Conservation (phyloP, 1,284 basidiomycete species). For the Somion occarium region DNA sequence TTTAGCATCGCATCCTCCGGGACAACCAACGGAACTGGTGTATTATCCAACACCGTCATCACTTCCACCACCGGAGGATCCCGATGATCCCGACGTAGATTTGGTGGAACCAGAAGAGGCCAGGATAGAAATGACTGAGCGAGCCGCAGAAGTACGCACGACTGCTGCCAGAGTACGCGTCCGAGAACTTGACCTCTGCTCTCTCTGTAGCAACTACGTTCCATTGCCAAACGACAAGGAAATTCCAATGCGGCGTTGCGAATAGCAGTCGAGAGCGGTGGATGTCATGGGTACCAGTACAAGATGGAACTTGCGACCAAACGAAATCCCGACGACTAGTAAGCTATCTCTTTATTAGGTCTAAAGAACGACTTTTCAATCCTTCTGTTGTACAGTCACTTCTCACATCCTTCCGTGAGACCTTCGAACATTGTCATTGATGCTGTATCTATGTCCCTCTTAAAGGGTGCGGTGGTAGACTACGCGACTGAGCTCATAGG, state of each 20-base stretch:
- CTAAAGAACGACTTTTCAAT: neutral
- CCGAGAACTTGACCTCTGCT: neutral
- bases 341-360: slow-evolving; percentile 29
- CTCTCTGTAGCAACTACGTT: slow-evolving; percentile 63
- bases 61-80: slow-evolving; percentile 3
- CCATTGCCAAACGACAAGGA: slow-evolving; percentile 53
- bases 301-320: slow-evolving; percentile 73
- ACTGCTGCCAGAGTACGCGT: too few relatives aligned
- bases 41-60: slow-evolving; percentile 18
- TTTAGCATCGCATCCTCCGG: slow-evolving; percentile 18
- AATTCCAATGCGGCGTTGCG: slow-evolving; percentile 63
- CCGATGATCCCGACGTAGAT: slow-evolving; percentile 18
- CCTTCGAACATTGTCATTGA: slow-evolving; percentile 79
- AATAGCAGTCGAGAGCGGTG: slow-evolving; percentile 82
- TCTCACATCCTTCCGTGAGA: slow-evolving; percentile 61
- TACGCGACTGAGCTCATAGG: slow-evolving; percentile 91
- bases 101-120: slow-evolving; percentile 27
- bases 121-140: slow-evolving; percentile 54
- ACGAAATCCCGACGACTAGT: slow-evolving; percentile 76
- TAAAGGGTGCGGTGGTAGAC: slow-evolving; percentile 84
- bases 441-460: slow-evolving; percentile 70
- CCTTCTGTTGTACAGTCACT: slow-evolving; percentile 19
- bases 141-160: slow-evolving; percentile 62
- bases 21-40: slow-evolving; percentile 19
- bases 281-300: slow-evolving; percentile 93